phyloP scores from a whole-genome alignment of 2,329 filamentous ascomycete species.

The Pseudogymnoascus verrucosus region DNA sequence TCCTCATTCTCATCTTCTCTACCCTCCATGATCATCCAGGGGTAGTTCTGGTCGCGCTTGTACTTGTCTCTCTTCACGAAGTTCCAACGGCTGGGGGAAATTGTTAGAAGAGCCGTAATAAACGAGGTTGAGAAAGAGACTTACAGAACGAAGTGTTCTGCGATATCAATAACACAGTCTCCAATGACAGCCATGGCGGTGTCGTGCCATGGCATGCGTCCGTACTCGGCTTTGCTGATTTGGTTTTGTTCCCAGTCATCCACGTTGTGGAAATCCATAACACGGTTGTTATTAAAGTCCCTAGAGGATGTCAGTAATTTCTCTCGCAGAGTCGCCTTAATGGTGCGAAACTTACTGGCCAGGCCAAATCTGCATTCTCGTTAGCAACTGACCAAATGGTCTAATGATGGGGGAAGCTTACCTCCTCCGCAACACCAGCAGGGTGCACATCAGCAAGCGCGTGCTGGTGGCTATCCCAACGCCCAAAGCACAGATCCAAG shows the following conservation, averaged over 20 bases:
- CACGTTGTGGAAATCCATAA: constrained; percentile 92
- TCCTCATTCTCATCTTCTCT: constrained; percentile 73
- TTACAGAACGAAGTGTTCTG: constrained; percentile 78
- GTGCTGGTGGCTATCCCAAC: constrained; percentile 87
- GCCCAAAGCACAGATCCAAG: constrained; percentile 88
- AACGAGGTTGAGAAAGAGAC: background rate
- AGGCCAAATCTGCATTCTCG: constrained; percentile 55
- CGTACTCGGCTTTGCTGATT: constrained; percentile 81
- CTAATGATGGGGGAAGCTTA: background rate
- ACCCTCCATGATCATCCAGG: constrained; percentile 77
- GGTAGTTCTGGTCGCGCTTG: constrained; percentile 74
- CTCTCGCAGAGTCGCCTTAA: background rate
- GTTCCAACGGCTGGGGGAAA: constrained; percentile 61
- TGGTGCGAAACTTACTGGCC: constrained; percentile 48
- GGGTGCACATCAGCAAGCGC: constrained; percentile 82
- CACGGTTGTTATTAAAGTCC: constrained; percentile 95
- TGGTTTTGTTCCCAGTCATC: constrained; percentile 90
- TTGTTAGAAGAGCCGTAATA: background rate
- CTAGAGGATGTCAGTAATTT: background rate
- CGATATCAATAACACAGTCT: constrained; percentile 85
- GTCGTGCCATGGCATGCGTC: constrained; percentile 98
- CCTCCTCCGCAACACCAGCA: constrained; percentile 66
- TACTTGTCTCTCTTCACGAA: constrained; percentile 97
- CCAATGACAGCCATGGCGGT: constrained; percentile 88
- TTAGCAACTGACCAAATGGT: background rate